These are phyloP conservation scores for Pouteria campechiana DNA, from an alignment of 179 eudicot species.

Conservation along the genomic window DNA sequence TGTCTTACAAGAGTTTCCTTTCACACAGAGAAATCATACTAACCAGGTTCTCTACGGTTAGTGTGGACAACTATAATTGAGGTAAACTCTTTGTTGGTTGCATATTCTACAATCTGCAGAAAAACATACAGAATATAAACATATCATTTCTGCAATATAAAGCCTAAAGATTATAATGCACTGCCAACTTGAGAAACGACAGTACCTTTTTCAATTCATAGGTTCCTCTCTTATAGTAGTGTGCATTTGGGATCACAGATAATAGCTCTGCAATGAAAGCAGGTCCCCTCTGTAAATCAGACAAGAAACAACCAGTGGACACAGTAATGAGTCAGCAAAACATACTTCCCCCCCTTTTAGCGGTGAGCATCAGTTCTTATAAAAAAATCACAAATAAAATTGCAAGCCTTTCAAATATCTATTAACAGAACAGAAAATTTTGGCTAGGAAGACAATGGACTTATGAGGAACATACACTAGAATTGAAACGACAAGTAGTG, in stretches of 20 bases:
- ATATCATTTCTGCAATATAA: not conserved
- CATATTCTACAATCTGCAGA: conserved; percentile 77
- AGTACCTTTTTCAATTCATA: conserved; percentile 86
- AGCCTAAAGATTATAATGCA: not conserved
- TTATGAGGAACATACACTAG: conserved; percentile 63
- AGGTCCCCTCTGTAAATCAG: conserved; percentile 65
- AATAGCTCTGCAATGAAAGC: conserved; percentile 68
- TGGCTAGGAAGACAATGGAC: not conserved
- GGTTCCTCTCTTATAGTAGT: conserved; percentile 85
- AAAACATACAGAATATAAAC: conserved; percentile 3
- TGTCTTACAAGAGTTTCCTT: too few relatives aligned
- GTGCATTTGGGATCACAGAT: conserved; percentile 75
- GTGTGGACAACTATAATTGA: conserved; percentile 83
- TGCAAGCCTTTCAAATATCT: not conserved
- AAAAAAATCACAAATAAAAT: not conserved
- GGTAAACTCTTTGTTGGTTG: conserved; percentile 72
- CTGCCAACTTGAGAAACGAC: too few relatives aligned
- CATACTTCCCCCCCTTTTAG: too few relatives aligned
- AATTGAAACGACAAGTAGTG: conserved; percentile 80
- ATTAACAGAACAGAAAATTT: not conserved
- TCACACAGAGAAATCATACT: too few relatives aligned
- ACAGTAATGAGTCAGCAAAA: not conserved
- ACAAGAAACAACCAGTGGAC: conserved; percentile 2
- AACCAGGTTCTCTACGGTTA: conserved; percentile 93
- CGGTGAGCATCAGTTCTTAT: not conserved